Evolutionary conservation across 257 asterid genomes (phyloP), one percentile per base, ranked within the genome.

Genomic region (Nicotiana otophora): DNA sequence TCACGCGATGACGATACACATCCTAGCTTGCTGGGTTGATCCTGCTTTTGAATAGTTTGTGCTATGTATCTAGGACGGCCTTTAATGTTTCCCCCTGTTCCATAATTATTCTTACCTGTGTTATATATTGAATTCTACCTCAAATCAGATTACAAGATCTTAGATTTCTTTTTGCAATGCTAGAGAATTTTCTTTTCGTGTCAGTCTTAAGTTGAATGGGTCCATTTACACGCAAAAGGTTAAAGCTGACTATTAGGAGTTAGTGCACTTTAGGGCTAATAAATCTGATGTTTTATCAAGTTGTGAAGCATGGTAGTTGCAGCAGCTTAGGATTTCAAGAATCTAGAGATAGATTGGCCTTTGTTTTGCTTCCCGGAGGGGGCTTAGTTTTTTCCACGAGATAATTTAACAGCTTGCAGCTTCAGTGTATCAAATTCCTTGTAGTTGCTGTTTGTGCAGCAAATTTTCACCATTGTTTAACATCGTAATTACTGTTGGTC

Each of bases 41-140:
- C 82, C 81, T 85, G 89, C 85, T 85, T 75, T 84, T 76, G 87
- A 82, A 83, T 87, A 85, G 92, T 83, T 89, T 80, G 70, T 85
- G 87, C 83, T 81, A 78, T 91, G 92, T 86, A 88, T 75, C 53
- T 57, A 75, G 42, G 28, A 51, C 51, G 80, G 63, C 39, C 80
- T 75, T 74, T 75, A 51, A 15, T 75, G 42, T 75, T 72, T 74
- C 63, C 63, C 63, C 53, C 26, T 75, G 80, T 75, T 75, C 80
- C 80, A 75, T 75, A 75, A 26, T 75, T 75, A 75, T 75, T 74
- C 63, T 48, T 75, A 48, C 80, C 80, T 75, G 80, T 75, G 63
- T 75, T 17, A 75, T 51, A 51, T 54, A 23, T 75, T 8, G 11
- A 51, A 48, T 31, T 74, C 80, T 75, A 75, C 46, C 80, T 26